These are phyloP conservation scores for Russula compacta DNA, from an alignment of 768 basidiomycete species.

Conservation along the genomic window DNA sequence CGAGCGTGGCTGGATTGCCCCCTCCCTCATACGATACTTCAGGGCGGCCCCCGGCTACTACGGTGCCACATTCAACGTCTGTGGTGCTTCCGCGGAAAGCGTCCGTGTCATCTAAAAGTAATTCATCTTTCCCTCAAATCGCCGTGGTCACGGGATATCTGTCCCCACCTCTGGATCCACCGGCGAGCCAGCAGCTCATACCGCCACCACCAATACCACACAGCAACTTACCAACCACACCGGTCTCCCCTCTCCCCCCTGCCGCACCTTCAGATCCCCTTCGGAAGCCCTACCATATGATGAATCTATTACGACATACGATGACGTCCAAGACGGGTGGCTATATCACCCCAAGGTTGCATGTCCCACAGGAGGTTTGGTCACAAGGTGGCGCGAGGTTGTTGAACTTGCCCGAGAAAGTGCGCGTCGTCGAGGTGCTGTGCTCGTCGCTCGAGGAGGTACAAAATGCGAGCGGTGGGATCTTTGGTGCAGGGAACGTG, in stretches of 20 bases:
- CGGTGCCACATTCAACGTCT: slow-evolving; percentile 31
- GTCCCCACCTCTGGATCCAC: slow-evolving; percentile 30
- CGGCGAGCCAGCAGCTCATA: slow-evolving; percentile 29
- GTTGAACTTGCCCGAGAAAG: slow-evolving; percentile 71
- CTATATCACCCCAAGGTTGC: slow-evolving; percentile 76
- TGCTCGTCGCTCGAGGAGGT: slow-evolving; percentile 74
- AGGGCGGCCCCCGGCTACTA: slow-evolving; percentile 41
- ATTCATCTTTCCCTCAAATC: slow-evolving; percentile 40
- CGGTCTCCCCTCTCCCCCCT: slow-evolving; percentile 70
- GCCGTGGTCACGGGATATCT: slow-evolving; percentile 44
- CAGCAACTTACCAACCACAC: slow-evolving; percentile 59
- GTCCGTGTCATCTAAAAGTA: slow-evolving; percentile 47
- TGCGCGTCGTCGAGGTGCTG: slow-evolving; percentile 74
- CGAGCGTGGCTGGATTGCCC: slow-evolving; percentile 37
- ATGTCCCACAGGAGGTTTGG: slow-evolving; percentile 88
- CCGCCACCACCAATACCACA: slow-evolving; percentile 42
- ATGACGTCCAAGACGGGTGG: slow-evolving; percentile 79
- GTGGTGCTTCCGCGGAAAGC: slow-evolving; percentile 41
- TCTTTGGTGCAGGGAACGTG: slow-evolving; percentile 72
- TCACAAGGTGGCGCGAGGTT: slow-evolving; percentile 85
- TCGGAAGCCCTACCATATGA: slow-evolving; percentile 85
- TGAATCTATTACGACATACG: slow-evolving; percentile 68
- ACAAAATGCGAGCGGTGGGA: slow-evolving; percentile 57
- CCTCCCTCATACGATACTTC: slow-evolving; percentile 42
- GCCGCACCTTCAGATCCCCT: slow-evolving; percentile 61